A percentile compares a stretch with the other conserved stretches of the same genome.
Conservation (phyloP, 352 stramenopile species). For the Phytophthora pisi region DNA sequence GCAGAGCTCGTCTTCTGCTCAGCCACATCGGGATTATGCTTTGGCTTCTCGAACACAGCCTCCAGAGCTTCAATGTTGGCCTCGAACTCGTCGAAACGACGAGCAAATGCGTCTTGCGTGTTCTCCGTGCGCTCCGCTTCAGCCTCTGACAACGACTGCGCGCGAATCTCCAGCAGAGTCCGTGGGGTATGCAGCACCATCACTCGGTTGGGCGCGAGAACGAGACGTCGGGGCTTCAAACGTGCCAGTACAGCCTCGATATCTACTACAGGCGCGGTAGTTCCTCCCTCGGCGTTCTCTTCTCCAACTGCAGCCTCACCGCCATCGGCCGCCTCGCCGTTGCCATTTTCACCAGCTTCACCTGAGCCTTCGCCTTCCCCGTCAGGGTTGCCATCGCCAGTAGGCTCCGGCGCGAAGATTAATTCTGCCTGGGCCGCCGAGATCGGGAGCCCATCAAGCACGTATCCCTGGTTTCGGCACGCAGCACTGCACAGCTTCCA, state of each 20-base stretch:
- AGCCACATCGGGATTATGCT: conserved; percentile 2
- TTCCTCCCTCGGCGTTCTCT: conserved; percentile 14
- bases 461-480: conserved; percentile 86
- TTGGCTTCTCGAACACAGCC: conserved; percentile 68
- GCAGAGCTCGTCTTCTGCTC: conserved; percentile 10
- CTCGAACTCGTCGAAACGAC: conserved; percentile 55
- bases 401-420: conserved; percentile 46
- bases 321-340: conserved; percentile 24
- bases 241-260: conserved; percentile 48
- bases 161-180: conserved; percentile 57
- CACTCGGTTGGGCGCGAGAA: conserved; percentile 72
- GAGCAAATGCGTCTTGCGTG: conserved; percentile 60
- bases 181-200: conserved; percentile 61
- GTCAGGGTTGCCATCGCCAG: conserved; percentile 12
- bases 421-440: conserved; percentile 50
- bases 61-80: conserved; percentile 54
- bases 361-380: conserved; percentile 23
- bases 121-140: conserved; percentile 65
- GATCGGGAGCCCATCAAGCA: conserved; percentile 71
- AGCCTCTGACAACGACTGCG: conserved; percentile 60
- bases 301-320: conserved; percentile 16
- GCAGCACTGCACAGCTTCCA: conserved; percentile 65
- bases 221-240: conserved; percentile 43
- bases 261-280: conserved; percentile 30
- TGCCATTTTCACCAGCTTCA: conserved; percentile 28